Evolutionary conservation across 2,329 filamentous ascomycete species (phyloP), one percentile per base, ranked within the genome.

Genomic region (Didymella segeticola): DNA sequence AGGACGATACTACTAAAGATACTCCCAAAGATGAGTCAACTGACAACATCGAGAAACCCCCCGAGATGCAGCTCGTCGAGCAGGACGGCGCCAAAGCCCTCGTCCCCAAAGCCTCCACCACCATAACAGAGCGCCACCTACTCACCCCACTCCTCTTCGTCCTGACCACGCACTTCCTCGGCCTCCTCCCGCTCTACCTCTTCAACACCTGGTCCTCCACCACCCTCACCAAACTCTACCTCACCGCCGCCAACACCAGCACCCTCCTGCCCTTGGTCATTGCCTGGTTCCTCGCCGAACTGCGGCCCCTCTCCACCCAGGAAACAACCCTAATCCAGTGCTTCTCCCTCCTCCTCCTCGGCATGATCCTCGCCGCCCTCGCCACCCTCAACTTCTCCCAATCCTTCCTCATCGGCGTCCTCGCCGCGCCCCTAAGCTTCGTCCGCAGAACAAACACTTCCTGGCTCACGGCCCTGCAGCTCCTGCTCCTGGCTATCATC

Each of bases 321-420:
- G 88, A 93, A 68, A 87, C 89, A 67, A 84, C 87, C 41, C 84
- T 97, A 45, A 86, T 92, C 60, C 93, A 96, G 72, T 95, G 89
- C 53, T 92, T 98, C 79, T 96, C 92, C 5, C 85, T 98, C n/a
- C 86, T 99, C 11, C 81, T 96, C 9, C 84, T 98, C 0, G 95
- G 95, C 66, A 90, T 97, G 80, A 93, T 91, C 66, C 86, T 99
- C 60, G 93, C 93, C 11, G 89, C 93, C 1, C 88, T 99, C 11
- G 93, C 95, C 2, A 99, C 93, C 0, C 84, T 99, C 45, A 99
- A 99, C 77, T 99, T 99, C 80, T 92, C 89, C 3, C 86, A 97
- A 12, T 88, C 91, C 41, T 88, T 98, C 70, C 80, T 96, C 30
- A 81, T 97, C 43, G 95, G 95, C 30, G 78, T 98, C 2, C 78